Percentiles rank a stretch among this genome's conserved stretches.
phyloP scores from a whole-genome alignment of 257 asterid species.

The Solanum megistacrolobum region DNA sequence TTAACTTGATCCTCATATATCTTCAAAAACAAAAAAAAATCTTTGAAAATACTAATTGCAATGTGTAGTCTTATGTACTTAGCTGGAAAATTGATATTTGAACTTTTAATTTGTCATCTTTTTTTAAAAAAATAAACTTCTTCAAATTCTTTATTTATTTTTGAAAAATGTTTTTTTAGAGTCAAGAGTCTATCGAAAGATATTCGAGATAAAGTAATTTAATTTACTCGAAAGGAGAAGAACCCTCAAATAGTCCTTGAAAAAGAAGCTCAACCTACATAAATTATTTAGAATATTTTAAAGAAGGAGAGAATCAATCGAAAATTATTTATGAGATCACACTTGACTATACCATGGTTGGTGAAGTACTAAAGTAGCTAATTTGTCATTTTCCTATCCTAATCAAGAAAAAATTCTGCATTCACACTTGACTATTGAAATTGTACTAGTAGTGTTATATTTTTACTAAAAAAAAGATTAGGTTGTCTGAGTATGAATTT shows the following conservation, averaged over 20 bases:
- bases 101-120: not conserved
- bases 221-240: not conserved
- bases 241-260: too few relatives aligned
- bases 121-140: not conserved
- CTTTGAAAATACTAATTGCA: not conserved
- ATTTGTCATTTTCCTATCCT: not conserved
- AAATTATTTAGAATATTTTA: too few relatives aligned
- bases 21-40: not conserved
- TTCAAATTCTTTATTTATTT: not conserved
- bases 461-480: not conserved
- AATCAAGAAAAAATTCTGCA: not conserved
- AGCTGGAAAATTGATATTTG: not conserved
- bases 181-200: too few relatives aligned
- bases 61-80: not conserved
- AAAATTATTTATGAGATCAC: too few relatives aligned
- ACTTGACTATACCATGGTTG: not conserved
- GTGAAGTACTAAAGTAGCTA: not conserved
- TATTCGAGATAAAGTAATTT: too few relatives aligned
- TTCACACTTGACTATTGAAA: not conserved
- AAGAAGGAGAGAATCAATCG: accelerated
- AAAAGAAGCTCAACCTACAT: not conserved
- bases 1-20: not conserved
- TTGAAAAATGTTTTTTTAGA: too few relatives aligned
- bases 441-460: not conserved
- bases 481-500: not conserved